Percentiles rank a stretch among this genome's conserved stretches.
Conservation (phyloP, 768 basidiomycete species). For the Phylloporus sp. region DNA sequence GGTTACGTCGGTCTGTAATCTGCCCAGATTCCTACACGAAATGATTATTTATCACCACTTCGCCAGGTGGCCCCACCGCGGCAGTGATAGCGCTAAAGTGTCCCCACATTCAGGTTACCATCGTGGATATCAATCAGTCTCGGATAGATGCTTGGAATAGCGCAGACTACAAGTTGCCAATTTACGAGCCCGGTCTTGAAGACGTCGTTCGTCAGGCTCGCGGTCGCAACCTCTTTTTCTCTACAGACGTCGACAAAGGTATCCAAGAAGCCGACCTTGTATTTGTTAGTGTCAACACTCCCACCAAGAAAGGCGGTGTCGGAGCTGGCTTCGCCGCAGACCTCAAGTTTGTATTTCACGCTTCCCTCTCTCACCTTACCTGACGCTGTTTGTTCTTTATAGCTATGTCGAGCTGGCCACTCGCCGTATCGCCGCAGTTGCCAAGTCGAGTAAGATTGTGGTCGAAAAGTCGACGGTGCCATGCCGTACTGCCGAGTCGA, state of each 20-base stretch:
- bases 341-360: constrained; percentile 68
- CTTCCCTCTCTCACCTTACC: constrained; percentile 2
- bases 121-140: constrained; percentile 93
- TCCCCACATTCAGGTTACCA: constrained; percentile 90
- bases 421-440: constrained; percentile 89
- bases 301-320: constrained; percentile 96
- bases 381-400: constrained; percentile 8
- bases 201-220: constrained; percentile 85
- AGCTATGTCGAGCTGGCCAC: constrained; percentile 98
- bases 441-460: constrained; percentile 91
- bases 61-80: constrained; percentile 86
- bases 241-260: constrained; percentile 87
- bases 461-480: constrained; percentile 99
- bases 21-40: background rate
- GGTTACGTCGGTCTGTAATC: constrained; percentile 81
- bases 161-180: constrained; percentile 77
- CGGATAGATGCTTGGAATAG: constrained; percentile 98
- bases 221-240: constrained; percentile 96
- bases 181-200: constrained; percentile 95
- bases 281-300: constrained; percentile 98
- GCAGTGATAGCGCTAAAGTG: constrained; percentile 93
- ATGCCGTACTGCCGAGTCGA: constrained; percentile 96
- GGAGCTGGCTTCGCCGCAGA: constrained; percentile 98
- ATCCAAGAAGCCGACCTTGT: constrained; percentile 96
- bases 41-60: constrained; percentile 14